Conservation (phyloP, 2,329 filamentous ascomycete species). For the Pseudogymnoascus pannorum region DNA sequence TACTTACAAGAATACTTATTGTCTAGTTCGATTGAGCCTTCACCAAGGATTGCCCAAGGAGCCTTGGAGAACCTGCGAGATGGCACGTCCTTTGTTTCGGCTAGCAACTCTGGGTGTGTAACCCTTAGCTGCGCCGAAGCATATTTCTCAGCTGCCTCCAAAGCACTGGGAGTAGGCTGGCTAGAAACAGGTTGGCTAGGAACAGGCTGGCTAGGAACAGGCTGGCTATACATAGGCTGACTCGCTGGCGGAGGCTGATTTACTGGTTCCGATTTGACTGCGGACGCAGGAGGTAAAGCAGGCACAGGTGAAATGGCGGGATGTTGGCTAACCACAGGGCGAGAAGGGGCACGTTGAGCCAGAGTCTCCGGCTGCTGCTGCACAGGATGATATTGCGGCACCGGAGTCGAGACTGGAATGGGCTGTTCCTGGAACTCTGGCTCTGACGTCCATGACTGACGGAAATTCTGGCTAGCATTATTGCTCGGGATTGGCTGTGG, state of each 20-base stretch:
- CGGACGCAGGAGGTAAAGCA: background rate
- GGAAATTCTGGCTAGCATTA: background rate
- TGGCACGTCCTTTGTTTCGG: constrained; percentile 16
- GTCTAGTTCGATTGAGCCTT: background rate
- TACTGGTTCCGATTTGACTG: background rate
- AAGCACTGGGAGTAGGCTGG: background rate
- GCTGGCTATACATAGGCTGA: no score
- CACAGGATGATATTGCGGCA: background rate
- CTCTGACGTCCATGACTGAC: background rate
- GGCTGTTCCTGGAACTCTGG: background rate
- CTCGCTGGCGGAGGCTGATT: background rate
- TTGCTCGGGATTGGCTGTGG: background rate
- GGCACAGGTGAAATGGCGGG: background rate
- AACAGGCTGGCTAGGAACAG: no score
- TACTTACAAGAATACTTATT: background rate
- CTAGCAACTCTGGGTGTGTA: constrained; percentile 21
- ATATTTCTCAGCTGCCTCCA: background rate
- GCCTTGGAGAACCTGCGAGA: constrained; percentile 23
- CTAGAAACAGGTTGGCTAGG: no score
- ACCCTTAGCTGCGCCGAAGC: background rate
- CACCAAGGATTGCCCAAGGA: constrained; percentile 16
- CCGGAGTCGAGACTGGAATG: background rate
- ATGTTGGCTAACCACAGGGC: background rate
- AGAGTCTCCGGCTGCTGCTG: background rate
- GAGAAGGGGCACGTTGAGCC: background rate